These are phyloP conservation scores for Vigna mungo DNA, from an alignment of 306 rosid species.

Conservation along the genomic window DNA sequence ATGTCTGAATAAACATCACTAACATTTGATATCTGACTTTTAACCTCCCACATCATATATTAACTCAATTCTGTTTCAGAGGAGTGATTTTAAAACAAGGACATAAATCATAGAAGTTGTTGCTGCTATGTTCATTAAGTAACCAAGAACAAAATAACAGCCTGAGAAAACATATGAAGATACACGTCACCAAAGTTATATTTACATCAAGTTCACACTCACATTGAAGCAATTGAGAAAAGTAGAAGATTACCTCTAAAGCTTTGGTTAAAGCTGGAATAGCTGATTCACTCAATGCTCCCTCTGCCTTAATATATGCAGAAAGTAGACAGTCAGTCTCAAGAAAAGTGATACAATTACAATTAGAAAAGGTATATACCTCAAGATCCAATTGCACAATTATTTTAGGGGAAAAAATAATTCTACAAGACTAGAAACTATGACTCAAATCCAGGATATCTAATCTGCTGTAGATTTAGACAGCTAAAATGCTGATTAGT, in stretches of 20 bases:
- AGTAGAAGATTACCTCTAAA: constrained; percentile 58
- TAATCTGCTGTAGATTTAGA: background rate
- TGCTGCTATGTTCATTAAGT: background rate
- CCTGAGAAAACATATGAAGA: constrained; percentile 19
- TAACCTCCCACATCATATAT: background rate
- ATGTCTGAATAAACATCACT: background rate
- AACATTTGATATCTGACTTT: background rate
- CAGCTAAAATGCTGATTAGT: background rate
- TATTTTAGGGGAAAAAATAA: background rate
- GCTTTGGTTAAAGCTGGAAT: constrained; percentile 68
- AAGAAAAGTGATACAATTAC: constrained; percentile 29
- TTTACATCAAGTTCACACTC: constrained; percentile 27
- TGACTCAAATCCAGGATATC: background rate
- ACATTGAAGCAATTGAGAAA: constrained; percentile 17
- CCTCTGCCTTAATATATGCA: constrained; percentile 76
- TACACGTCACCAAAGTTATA: background rate
- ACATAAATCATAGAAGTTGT: background rate
- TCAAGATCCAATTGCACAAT: background rate
- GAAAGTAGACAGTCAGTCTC: constrained; percentile 38
- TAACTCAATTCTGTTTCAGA: background rate
- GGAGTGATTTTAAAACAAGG: background rate
- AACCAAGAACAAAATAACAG: constrained; percentile 18
- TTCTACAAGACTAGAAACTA: constrained; percentile 1
- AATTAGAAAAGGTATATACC: background rate
- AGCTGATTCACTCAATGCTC: constrained; percentile 69